Evolutionary conservation across 768 basidiomycete genomes (phyloP).

Genomic region (Gloeopeniophorella convolvens): DNA sequence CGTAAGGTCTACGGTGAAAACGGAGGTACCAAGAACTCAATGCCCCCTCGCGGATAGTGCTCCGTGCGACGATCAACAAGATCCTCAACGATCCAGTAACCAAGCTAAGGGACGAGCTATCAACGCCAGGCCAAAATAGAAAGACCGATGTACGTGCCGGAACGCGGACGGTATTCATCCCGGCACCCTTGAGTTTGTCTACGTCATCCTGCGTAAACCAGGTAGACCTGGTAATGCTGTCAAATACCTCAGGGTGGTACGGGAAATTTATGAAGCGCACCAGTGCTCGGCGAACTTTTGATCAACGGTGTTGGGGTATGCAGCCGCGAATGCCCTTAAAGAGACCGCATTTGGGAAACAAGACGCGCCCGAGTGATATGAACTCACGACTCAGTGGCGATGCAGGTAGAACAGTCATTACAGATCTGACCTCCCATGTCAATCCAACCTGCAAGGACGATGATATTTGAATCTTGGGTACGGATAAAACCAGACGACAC

Average conservation of each 20-base stretch:
- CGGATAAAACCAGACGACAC: too few species aligned
- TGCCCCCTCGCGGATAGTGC: constrained; percentile 64
- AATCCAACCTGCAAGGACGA: too few species aligned
- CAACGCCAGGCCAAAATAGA: not conserved
- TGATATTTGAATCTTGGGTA: too few species aligned
- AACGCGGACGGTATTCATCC: constrained; percentile 72
- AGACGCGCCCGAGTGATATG: too few species aligned
- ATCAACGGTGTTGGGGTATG: constrained; percentile 55
- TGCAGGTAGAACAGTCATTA: too few species aligned
- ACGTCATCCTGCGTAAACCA: constrained; percentile 71
- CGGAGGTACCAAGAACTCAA: constrained; percentile 49
- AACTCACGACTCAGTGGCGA: too few species aligned
- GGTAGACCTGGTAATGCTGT: constrained; percentile 37
- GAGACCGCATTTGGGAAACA: not conserved
- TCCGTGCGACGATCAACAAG: constrained; percentile 58
- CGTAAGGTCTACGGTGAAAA: not conserved
- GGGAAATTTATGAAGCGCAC: constrained; percentile 27
- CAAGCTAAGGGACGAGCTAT: constrained; percentile 40
- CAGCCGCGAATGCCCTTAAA: constrained; percentile 50
- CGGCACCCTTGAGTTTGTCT: constrained; percentile 40
- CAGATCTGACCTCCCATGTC: too few species aligned
- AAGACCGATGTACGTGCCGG: constrained; percentile 41
- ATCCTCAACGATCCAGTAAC: constrained; percentile 76
- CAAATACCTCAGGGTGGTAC: not conserved
- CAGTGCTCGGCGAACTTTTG: constrained; percentile 52